Evolutionary conservation across 345 rosid species (phyloP).

Genomic region (Nephelium lappaceum): DNA sequence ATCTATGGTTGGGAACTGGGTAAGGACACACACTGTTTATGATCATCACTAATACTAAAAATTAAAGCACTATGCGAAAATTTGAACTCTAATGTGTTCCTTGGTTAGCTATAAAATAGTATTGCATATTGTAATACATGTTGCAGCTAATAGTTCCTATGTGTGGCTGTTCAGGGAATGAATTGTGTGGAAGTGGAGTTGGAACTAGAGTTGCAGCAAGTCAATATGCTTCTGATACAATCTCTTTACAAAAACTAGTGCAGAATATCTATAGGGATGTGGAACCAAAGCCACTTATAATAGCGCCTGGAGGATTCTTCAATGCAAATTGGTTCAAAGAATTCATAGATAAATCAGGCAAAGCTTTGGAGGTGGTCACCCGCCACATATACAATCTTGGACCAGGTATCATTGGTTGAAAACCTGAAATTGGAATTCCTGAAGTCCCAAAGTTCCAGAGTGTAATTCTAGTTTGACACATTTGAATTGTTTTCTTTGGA

Average conservation of each 20-base stretch:
- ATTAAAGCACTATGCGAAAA: background rate
- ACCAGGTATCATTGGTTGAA: slow-evolving; percentile 56
- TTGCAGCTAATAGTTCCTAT: background rate
- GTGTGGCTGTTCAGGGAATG: slow-evolving; percentile 62
- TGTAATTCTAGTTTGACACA: slow-evolving; percentile 21
- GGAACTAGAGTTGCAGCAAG: slow-evolving; percentile 72
- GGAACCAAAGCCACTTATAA: slow-evolving; percentile 59
- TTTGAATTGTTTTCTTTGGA: background rate
- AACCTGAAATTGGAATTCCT: slow-evolving; percentile 11
- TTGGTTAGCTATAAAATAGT: background rate
- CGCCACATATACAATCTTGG: slow-evolving; percentile 97
- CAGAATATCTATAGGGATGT: slow-evolving; percentile 45
- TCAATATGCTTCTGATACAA: slow-evolving; percentile 76
- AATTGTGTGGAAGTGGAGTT: slow-evolving; percentile 76
- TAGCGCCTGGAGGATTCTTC: slow-evolving; percentile 93
- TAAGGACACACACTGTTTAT: slow-evolving; percentile 29
- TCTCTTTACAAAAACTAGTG: slow-evolving; percentile 52
- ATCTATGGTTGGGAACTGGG: slow-evolving; percentile 89
- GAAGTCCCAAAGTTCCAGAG: background rate
- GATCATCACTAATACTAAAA: background rate
- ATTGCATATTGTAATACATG: background rate
- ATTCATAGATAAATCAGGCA: slow-evolving; percentile 52
- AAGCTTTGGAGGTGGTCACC: slow-evolving; percentile 60
- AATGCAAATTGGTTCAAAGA: slow-evolving; percentile 69
- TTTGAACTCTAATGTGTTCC: too few species aligned